Evolutionary conservation across 331 rosid species (phyloP).

Genomic region (Quercus lobata): DNA sequence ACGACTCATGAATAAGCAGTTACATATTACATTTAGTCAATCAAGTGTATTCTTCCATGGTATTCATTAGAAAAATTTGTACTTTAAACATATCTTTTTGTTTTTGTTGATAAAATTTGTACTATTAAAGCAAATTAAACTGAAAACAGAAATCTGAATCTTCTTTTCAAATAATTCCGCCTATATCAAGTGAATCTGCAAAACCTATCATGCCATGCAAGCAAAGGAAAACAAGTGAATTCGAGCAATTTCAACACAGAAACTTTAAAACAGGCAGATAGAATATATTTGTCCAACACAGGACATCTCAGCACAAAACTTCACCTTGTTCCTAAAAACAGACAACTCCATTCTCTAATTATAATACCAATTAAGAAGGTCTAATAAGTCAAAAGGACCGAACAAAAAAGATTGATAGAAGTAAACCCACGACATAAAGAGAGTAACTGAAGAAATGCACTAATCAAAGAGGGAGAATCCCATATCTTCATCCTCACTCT

Average conservation of each 20-base stretch:
- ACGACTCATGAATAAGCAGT: too few relatives aligned
- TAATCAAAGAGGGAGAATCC: slow-evolving; percentile 93
- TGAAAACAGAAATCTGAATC: too few relatives aligned
- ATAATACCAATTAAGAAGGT: background rate
- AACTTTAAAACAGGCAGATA: background rate
- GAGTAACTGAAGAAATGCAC: background rate
- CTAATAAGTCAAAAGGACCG: background rate
- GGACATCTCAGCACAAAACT: background rate
- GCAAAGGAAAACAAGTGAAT: too few relatives aligned
- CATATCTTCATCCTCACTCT: slow-evolving; percentile 72
- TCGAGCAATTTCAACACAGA: background rate
- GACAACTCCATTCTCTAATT: background rate
- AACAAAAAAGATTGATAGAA: background rate
- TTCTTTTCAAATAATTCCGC: too few relatives aligned
- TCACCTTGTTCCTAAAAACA: background rate
- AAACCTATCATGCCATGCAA: too few relatives aligned
- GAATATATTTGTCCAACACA: background rate
- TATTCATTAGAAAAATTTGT: too few relatives aligned
- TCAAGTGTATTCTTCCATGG: too few relatives aligned
- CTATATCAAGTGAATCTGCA: too few relatives aligned
- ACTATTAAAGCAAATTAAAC: too few relatives aligned
- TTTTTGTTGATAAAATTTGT: too few relatives aligned
- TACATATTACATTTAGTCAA: too few relatives aligned
- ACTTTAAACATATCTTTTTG: too few relatives aligned
- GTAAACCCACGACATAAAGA: background rate